Evolutionary conservation across 2,329 filamentous ascomycete species (phyloP).

Genomic region (Chalaropsis thielavioides): DNA sequence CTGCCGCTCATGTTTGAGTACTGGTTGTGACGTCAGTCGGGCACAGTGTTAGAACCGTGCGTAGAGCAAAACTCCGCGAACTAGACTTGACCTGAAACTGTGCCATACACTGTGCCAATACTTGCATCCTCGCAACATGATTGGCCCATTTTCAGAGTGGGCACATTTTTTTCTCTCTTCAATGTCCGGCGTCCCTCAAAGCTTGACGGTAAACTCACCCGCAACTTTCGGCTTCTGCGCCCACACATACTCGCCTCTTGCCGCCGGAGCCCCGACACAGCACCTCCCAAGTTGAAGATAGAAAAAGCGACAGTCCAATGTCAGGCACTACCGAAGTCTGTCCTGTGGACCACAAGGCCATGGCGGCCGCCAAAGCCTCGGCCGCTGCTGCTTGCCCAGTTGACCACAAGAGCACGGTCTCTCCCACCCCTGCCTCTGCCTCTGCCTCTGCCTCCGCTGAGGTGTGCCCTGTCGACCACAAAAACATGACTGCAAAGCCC

Average conservation of each 20-base stretch:
- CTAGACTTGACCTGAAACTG: neutral
- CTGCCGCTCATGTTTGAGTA: too few relatives aligned
- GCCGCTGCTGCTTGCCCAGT: slow-evolving; percentile 8
- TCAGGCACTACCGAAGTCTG: slow-evolving; percentile 13
- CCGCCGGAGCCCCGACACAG: neutral
- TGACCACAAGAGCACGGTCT: slow-evolving; percentile 1
- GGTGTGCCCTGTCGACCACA: neutral
- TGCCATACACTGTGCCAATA: neutral
- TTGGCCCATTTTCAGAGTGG: neutral
- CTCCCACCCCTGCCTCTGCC: slow-evolving; percentile 10
- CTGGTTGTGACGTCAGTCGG: too few relatives aligned
- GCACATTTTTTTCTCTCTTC: neutral
- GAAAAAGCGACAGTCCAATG: neutral
- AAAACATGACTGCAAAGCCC: neutral
- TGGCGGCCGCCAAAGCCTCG: slow-evolving; percentile 14
- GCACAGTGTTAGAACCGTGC: too few relatives aligned
- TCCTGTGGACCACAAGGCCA: slow-evolving; percentile 18
- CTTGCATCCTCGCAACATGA: neutral
- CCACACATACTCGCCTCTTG: neutral
- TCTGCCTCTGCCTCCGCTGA: too few relatives aligned
- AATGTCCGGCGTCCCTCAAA: neutral
- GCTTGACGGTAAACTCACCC: neutral
- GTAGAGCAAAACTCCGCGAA: too few relatives aligned
- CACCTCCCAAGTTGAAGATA: neutral
- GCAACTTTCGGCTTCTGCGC: neutral